phyloP scores from a whole-genome alignment of 768 basidiomycete species.

The Exsudoporus frostii region DNA sequence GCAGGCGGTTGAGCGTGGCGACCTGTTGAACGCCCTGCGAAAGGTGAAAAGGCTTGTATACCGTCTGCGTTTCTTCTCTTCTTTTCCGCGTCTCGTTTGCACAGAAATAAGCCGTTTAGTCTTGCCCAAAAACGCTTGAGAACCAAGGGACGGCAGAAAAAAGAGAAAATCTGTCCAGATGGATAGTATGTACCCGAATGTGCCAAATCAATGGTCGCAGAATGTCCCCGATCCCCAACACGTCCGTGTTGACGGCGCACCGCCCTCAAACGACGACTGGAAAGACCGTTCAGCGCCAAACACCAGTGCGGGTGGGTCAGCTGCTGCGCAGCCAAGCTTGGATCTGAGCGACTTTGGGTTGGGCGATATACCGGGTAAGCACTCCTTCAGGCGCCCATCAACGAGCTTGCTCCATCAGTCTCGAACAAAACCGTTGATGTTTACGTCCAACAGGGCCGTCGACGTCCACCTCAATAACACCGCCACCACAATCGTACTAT shows the following conservation, averaged over 20 bases:
- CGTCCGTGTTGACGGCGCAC: slow-evolving; percentile 30
- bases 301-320: slow-evolving; percentile 23
- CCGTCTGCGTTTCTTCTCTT: slow-evolving; percentile 36
- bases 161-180: slow-evolving; percentile 37
- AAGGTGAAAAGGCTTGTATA: slow-evolving; percentile 40
- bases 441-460: slow-evolving; percentile 32
- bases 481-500: slow-evolving; percentile 42
- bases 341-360: slow-evolving; percentile 44
- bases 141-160: slow-evolving; percentile 38
- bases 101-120: slow-evolving; percentile 46
- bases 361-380: slow-evolving; percentile 44
- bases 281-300: slow-evolving; percentile 34
- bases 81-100: slow-evolving; percentile 37
- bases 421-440: slow-evolving; percentile 10
- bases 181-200: slow-evolving; percentile 48
- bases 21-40: slow-evolving; percentile 34
- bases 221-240: slow-evolving; percentile 34
- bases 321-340: slow-evolving; percentile 34
- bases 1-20: slow-evolving; percentile 37
- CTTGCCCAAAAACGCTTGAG: slow-evolving; percentile 43
- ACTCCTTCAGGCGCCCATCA: slow-evolving; percentile 30
- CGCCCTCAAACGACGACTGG: slow-evolving; percentile 37
- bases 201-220: slow-evolving; percentile 40
- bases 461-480: slow-evolving; percentile 38
- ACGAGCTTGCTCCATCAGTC: neutral